Evolutionary conservation across 768 basidiomycete species (phyloP), one percentile per base, ranked within the genome.

Genomic region (Collybia sordida): DNA sequence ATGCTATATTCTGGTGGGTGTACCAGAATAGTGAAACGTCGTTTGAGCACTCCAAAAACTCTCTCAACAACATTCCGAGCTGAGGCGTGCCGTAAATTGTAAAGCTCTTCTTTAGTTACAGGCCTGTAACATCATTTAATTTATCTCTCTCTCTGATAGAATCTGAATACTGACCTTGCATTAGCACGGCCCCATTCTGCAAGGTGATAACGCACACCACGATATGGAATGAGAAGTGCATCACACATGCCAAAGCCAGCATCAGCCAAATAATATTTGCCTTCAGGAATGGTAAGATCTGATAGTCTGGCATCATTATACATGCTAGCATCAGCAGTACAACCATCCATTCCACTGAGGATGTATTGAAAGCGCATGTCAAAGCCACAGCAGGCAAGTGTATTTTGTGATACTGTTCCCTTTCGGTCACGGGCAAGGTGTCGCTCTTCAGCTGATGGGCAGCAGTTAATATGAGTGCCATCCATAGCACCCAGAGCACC

Each of bases 181-280:
- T 44, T 45, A 17, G 55, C 59, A 22, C 50, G 37, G 3, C 53
- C 65, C 71, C 70, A 73, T 38, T 75, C 72, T 18, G 59, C 56
- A 1, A 75, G 58, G 49, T 75, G 72, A 55, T 74, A 75, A 0
- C 59, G 50, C 0, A 68, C 63, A n/a, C 67, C 65, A 9, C 55
- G 51, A 51, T 71, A 74, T 6, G 71, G 72, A 3, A 67, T 56
- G 11, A 77, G 55, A 6, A 72, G 57, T 3, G 50, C 24, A 54
- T 68, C 56, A 52, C 66, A 68, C 0, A 51, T 14, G 11, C 57
- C 53, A 60, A 69, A 72, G 4, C 71, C 69, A 14, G 68, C 70
- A 67, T 69, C 68, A 5, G 61, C 67, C n/a, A 75, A 60, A 36
- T 65, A 68, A 34, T 69, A 75, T 24, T 59, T 59, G 0, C 67